phyloP scores from a whole-genome alignment of 139 green algal genomes.

The Tetradesmus obliquus region DNA sequence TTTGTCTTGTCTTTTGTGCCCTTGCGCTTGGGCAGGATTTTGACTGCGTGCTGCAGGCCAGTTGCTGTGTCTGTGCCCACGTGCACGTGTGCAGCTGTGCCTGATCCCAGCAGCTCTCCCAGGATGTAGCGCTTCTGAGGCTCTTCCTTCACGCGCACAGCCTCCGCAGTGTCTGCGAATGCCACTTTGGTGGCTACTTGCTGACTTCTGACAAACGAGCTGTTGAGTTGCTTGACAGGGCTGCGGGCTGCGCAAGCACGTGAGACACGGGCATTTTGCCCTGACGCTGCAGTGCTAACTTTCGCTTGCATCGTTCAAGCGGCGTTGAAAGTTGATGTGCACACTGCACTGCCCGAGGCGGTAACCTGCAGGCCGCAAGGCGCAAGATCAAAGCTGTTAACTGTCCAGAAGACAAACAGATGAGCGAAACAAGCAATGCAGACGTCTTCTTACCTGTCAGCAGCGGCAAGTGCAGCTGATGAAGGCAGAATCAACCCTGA shows the following conservation, averaged over 20 bases:
- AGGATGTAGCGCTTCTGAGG: conserved; percentile 19
- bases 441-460: not conserved
- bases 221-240: not conserved
- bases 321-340: not conserved
- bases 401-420: not conserved
- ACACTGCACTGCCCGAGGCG: not conserved
- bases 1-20: conserved; percentile 23
- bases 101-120: conserved; percentile 32
- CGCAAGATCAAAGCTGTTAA: not conserved
- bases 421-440: too few species aligned
- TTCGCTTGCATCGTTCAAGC: not conserved
- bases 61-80: conserved; percentile 14
- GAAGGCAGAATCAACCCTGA: not conserved
- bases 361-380: not conserved
- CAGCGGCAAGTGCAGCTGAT: not conserved
- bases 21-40: conserved; percentile 38
- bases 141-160: not conserved
- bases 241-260: not conserved
- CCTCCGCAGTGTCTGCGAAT: conserved; percentile 18
- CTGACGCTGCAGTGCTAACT: not conserved
- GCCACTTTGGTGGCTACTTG: conserved; percentile 14
- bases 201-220: not conserved
- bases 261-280: not conserved
- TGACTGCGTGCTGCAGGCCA: conserved; percentile 33
- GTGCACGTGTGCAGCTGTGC: conserved; percentile 26